Conservation (phyloP, 805 yeast genomes). For the Starmerella apicola region DNA sequence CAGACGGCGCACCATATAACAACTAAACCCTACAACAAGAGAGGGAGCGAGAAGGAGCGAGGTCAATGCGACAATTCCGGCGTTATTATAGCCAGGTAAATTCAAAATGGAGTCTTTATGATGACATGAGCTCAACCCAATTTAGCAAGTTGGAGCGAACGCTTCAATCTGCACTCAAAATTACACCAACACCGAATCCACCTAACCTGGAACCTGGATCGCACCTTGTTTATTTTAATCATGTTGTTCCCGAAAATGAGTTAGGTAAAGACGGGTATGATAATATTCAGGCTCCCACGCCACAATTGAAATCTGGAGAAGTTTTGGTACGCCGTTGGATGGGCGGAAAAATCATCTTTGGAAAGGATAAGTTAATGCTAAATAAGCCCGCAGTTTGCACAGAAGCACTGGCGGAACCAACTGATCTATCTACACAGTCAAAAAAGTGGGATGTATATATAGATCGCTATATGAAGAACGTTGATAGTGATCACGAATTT, state of each 20-base stretch:
- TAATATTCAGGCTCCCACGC: constrained; percentile 53
- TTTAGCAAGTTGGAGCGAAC: constrained; percentile 24
- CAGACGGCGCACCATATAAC: too few species aligned
- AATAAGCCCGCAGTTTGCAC: constrained; percentile 35
- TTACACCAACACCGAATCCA: constrained; percentile 17
- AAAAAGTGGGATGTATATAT: constrained; percentile 37
- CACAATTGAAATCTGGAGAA: constrained; percentile 12
- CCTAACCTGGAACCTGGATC: constrained; percentile 35
- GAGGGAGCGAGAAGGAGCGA: too few species aligned
- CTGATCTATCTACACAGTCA: too few species aligned
- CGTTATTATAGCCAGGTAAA: too few species aligned
- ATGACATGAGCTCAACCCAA: constrained; percentile 24
- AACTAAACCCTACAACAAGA: too few species aligned
- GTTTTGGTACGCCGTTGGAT: constrained; percentile 63
- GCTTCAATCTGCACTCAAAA: constrained; percentile 18
- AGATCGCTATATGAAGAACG: constrained; percentile 34
- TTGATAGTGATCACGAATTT: constrained; percentile 19
- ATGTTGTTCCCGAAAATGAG: constrained; percentile 34
- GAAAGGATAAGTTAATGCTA: constrained; percentile 27
- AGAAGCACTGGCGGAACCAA: constrained; percentile 36
- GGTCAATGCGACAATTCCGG: too few species aligned
- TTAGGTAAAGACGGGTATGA: constrained; percentile 72
- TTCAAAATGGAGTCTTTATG: constrained; percentile 24
- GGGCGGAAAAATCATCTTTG: constrained; percentile 46
- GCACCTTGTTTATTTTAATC: constrained; percentile 58